Percentiles rank a stretch among this genome's conserved stretches.
These are phyloP conservation scores for Naganishia kalamii DNA, from an alignment of 768 basidiomycete species.

Conservation along the genomic window DNA sequence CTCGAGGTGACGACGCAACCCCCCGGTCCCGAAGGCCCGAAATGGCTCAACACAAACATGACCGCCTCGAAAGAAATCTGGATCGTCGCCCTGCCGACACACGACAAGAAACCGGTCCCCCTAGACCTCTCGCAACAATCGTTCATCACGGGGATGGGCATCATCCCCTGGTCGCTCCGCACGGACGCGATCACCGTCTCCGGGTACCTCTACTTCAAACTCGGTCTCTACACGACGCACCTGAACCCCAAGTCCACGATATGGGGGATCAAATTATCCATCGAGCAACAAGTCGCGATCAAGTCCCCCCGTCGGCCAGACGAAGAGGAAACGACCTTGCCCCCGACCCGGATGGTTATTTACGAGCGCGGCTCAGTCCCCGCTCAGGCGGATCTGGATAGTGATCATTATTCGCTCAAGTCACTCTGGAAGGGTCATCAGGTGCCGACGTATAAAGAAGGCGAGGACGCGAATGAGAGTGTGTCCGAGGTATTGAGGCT, in stretches of 20 bases:
- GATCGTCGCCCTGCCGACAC: constrained; percentile 23
- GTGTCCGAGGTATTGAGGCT: constrained; percentile 23
- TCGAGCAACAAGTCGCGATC: constrained; percentile 34
- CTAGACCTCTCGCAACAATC: constrained; percentile 11
- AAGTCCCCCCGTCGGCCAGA: constrained; percentile 37
- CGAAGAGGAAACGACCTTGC: constrained; percentile 29
- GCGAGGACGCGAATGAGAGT: constrained; percentile 13
- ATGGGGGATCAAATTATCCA: constrained; percentile 33
- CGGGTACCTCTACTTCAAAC: constrained; percentile 10
- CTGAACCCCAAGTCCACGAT: constrained; percentile 27
- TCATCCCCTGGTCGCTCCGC: constrained; percentile 22
- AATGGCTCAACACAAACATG: constrained; percentile 20
- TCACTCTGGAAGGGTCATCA: constrained; percentile 34
- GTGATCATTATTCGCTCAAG: constrained; percentile 16
- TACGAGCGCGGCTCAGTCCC: constrained; percentile 18
- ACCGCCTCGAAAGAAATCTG: constrained; percentile 23
- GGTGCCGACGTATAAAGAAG: constrained; percentile 28
- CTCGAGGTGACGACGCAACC: too few relatives aligned
- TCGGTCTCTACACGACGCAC: constrained; percentile 9
- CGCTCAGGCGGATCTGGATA: constrained; percentile 1
- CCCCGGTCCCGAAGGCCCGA: neutral
- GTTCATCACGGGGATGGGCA: constrained; percentile 17
- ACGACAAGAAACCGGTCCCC: constrained; percentile 6
- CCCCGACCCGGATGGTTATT: constrained; percentile 18
- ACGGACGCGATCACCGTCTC: constrained; percentile 25